Base-by-base conservation (phyloP, 2,329 filamentous ascomycete species). In the Pseudogymnoascus sp. region DNA sequence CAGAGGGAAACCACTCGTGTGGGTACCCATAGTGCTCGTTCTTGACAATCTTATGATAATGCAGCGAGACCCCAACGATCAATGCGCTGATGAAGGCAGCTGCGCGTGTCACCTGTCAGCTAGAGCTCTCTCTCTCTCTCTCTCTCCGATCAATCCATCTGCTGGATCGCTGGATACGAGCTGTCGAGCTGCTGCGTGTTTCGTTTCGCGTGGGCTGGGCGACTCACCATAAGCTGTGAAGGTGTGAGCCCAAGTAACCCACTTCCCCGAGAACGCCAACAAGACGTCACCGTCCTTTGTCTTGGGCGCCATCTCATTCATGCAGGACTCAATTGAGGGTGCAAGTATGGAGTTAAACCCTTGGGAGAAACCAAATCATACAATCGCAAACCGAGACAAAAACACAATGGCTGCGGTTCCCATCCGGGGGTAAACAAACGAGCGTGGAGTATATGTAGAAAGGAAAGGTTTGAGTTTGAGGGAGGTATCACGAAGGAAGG, bases 1-100 rank as follows among this genome's bases (percentile, higher is more conserved):
- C 93, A 45, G 93, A 96, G 63, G 93, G 93, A 72, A 96, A 96
- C 93, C 93, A 97, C 80, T 97, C 93, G 69, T 96, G 81, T 1
- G 93, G 93, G 73, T 96, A 96, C 69, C 91, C 91, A 76, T 92
- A 96, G 79, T 93, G 90, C 77, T 99, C 92, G 77, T 99, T 99
- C 77, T 97, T 82, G 62, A 99, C 95, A 69, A 99, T 99, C 80
- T 99, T 99, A 73, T 89, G 85, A 78, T 95, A 97, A 78, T 99
- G 95, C 59, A 99, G 83, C 62, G 81, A 83, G 62, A 88, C 80
- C 68, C 93, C 93, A 65, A 96, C 87, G 62, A 93, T 75, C 67
- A 97, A 81, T 64, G 93, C 93, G 73, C 91, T 91, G 67, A 96
- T 67, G 73, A 97, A 97, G 63, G 93, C 93, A 71, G 83, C 88